phyloP scores from a whole-genome alignment of 2,329 filamentous ascomycete species.

The Xylariaceae sp. region DNA sequence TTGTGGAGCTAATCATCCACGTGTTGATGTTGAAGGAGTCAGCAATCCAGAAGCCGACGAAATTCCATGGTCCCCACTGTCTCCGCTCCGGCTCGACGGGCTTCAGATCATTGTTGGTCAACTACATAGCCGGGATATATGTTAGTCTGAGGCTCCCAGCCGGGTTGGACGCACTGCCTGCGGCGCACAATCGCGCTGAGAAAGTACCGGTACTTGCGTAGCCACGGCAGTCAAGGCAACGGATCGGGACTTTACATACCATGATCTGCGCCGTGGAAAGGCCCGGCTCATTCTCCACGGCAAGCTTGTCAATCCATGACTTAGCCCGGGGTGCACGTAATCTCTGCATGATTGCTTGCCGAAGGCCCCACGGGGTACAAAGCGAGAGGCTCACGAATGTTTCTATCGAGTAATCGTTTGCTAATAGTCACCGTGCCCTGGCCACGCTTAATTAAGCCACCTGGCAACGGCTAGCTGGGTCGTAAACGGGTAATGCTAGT shows the following conservation, averaged over 20 bases:
- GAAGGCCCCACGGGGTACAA: slow-evolving; percentile 1
- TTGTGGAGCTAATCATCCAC: slow-evolving; percentile 87
- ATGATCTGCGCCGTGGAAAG: slow-evolving; percentile 76
- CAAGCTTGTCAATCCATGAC: slow-evolving; percentile 55
- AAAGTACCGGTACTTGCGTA: slow-evolving; percentile 15
- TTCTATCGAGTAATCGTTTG: slow-evolving; percentile 28
- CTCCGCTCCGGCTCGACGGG: slow-evolving; percentile 73
- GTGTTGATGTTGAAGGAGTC: slow-evolving; percentile 88
- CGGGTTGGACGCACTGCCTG: neutral
- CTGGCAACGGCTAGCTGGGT: neutral
- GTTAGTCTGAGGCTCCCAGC: slow-evolving; percentile 12
- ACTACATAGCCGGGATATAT: slow-evolving; percentile 37
- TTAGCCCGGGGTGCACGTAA: slow-evolving; percentile 38
- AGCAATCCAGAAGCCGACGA: slow-evolving; percentile 81
- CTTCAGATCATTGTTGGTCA: slow-evolving; percentile 80
- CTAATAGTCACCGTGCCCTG: slow-evolving; percentile 16
- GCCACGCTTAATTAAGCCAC: neutral
- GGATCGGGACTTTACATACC: slow-evolving; percentile 40
- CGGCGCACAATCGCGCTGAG: slow-evolving; percentile 1
- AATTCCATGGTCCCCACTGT: slow-evolving; percentile 84
- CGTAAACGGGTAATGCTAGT: neutral
- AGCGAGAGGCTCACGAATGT: slow-evolving; percentile 5
- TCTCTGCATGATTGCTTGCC: slow-evolving; percentile 29
- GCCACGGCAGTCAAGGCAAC: neutral
- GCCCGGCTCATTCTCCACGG: slow-evolving; percentile 71